Conservation (phyloP, 2,329 filamentous ascomycete species). For the Fusarium kyushuense region DNA sequence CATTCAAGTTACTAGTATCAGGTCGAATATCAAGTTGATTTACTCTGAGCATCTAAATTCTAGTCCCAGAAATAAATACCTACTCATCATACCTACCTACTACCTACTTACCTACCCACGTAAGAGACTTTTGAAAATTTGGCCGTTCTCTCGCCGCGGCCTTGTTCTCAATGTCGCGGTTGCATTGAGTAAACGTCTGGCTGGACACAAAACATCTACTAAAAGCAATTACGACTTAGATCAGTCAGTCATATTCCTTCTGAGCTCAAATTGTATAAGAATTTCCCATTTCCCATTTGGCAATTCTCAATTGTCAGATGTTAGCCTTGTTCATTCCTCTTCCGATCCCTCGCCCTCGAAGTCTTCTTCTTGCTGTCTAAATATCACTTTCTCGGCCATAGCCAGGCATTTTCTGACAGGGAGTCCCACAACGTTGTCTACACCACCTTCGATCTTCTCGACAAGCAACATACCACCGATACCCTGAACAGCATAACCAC, state of each 20-base stretch:
- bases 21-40: background rate
- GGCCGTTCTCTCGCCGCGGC: background rate
- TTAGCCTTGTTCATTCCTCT: constrained; percentile 43
- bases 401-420: constrained; percentile 82
- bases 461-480: constrained; percentile 87
- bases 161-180: background rate
- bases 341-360: constrained; percentile 62
- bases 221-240: background rate
- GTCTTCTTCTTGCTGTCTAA: constrained; percentile 76
- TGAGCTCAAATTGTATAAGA: constrained; percentile 1
- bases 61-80: background rate
- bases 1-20: background rate
- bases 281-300: constrained; percentile 2
- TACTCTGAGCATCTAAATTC: background rate
- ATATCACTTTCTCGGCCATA: constrained; percentile 89
- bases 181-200: background rate
- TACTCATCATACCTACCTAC: too few relatives aligned
- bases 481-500: constrained; percentile 94
- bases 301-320: background rate
- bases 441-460: constrained; percentile 87
- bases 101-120: too few relatives aligned
- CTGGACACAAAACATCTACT: background rate
- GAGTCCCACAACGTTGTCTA: constrained; percentile 94
- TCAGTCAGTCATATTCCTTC: background rate
- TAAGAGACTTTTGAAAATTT: background rate